Base-by-base conservation (phyloP, 2,329 filamentous ascomycete genomes). In the Neopestalotiopsis sp. region DNA sequence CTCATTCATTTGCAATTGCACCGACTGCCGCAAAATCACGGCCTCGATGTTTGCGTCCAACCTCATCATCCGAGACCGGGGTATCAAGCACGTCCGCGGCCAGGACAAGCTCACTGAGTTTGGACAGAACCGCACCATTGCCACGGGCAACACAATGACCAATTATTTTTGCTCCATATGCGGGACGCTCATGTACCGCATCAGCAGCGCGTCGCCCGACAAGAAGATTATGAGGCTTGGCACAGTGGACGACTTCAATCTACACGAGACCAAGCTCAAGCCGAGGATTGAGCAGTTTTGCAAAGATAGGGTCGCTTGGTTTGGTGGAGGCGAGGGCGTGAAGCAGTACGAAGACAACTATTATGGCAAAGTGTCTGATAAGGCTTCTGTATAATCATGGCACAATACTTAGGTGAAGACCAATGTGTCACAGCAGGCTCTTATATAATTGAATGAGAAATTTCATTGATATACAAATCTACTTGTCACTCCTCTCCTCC, bases 41-140 rank as follows among this genome's bases (percentile, higher is more conserved):
- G 87, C 88, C 0, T 89, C 88, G 0, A 89, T 89, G 85, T 90
- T 89, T 77, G 85, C 87, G 1, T 85, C 87, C 67, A 90, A 88
- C 78, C 89, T 91, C 74, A 82, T 82, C 69, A 76, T 89, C 57
- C 70, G 74, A 10, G 81, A 88, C 74, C 73, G 75, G 0, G 68
- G 84, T 68, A 71, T 89, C 0, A 81, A 75, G 61, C 84, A 88
- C 71, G 9, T 87, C 0, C 86, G 88, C 12, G 88, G 88, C 12
- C 76, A 79, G 4, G 84, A 87, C 0, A 85, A 83, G 34, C 80
- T 90, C 13, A 86, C 76, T 17, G 71, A 74, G 1, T 90, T 79
- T 68, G 71, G 74, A 4, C 85, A 89, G 72, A 73, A 73, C 2
- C 73, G 79, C n/a, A 89, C 87, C 0, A 84, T 88, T 56, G 80